These are phyloP conservation scores for Dictyostelium purpureum DNA, from an alignment of 78 protist genomes.

Conservation along the genomic window DNA sequence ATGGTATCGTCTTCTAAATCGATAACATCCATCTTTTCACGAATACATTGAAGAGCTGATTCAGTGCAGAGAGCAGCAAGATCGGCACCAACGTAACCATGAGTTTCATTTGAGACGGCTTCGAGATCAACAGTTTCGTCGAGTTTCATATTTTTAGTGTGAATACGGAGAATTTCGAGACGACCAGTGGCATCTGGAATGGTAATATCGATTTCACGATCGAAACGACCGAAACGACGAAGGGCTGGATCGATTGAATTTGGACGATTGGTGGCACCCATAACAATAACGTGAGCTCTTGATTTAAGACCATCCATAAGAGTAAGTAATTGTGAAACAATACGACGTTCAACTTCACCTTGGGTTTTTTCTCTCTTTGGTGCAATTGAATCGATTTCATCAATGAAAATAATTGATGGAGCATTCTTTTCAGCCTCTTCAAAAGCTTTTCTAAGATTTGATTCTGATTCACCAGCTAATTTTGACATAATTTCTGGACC, in stretches of 20 bases:
- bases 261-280: slow-evolving; percentile 99
- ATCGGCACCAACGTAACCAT: slow-evolving; percentile 99
- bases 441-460: slow-evolving; percentile 99
- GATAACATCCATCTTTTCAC: slow-evolving; percentile 99
- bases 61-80: slow-evolving; percentile 99
- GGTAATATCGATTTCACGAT: slow-evolving; percentile 99
- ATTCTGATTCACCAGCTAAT: slow-evolving; percentile 99
- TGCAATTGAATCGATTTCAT: slow-evolving; percentile 99
- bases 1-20: slow-evolving; percentile 99
- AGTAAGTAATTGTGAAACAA: slow-evolving; percentile 99
- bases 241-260: slow-evolving; percentile 99
- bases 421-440: slow-evolving; percentile 99
- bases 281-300: slow-evolving; percentile 98
- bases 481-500: slow-evolving; percentile 99
- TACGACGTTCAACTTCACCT: slow-evolving; percentile 99
- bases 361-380: slow-evolving; percentile 99
- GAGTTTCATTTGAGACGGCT: slow-evolving; percentile 95
- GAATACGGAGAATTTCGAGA: slow-evolving; percentile 98
- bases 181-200: slow-evolving; percentile 99
- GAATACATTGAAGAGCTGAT: slow-evolving; percentile 99
- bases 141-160: slow-evolving; percentile 99
- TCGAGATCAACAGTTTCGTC: slow-evolving; percentile 99
- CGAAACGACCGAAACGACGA: slow-evolving; percentile 99
- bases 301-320: slow-evolving; percentile 99
- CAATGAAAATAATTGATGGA: slow-evolving; percentile 99